phyloP scores from a whole-genome alignment of 2,329 filamentous ascomycete species.

The Pseudogymnoascus pannorum region DNA sequence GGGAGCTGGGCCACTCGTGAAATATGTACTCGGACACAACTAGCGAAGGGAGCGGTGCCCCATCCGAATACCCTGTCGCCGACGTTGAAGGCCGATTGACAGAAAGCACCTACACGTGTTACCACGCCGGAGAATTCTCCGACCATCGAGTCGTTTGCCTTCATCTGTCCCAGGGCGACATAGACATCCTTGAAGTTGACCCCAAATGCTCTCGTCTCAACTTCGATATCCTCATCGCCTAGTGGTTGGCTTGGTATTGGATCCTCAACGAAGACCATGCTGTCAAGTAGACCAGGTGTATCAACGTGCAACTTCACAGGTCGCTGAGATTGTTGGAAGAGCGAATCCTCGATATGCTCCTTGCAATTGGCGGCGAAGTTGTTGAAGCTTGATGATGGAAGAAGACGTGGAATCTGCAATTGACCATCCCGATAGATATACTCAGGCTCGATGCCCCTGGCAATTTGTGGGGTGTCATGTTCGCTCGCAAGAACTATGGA shows the following conservation, averaged over 20 bases:
- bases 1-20: slow-evolving; percentile 21
- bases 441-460: slow-evolving; percentile 8
- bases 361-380: neutral
- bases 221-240: slow-evolving; percentile 17
- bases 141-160: slow-evolving; percentile 9
- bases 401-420: slow-evolving; percentile 10
- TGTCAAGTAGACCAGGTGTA: slow-evolving; percentile 20
- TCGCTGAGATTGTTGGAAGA: neutral
- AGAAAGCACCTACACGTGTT: slow-evolving; percentile 1
- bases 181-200: slow-evolving; percentile 22
- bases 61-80: slow-evolving; percentile 27
- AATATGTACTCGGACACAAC: neutral
- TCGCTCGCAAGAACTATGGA: neutral
- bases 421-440: slow-evolving; percentile 9
- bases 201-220: slow-evolving; percentile 14
- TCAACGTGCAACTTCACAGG: slow-evolving; percentile 6
- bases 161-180: slow-evolving; percentile 18
- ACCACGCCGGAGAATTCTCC: slow-evolving; percentile 11
- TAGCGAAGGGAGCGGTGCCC: slow-evolving; percentile 7
- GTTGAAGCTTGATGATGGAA: neutral
- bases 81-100: slow-evolving; percentile 9
- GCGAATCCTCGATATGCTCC: neutral
- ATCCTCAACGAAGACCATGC: slow-evolving; percentile 22
- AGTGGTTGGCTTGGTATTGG: slow-evolving; percentile 10
- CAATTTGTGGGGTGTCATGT: neutral